These are phyloP conservation scores for Coemansia sp. DNA, from an alignment of 192 early-diverging fungal genomes.

Conservation along the genomic window DNA sequence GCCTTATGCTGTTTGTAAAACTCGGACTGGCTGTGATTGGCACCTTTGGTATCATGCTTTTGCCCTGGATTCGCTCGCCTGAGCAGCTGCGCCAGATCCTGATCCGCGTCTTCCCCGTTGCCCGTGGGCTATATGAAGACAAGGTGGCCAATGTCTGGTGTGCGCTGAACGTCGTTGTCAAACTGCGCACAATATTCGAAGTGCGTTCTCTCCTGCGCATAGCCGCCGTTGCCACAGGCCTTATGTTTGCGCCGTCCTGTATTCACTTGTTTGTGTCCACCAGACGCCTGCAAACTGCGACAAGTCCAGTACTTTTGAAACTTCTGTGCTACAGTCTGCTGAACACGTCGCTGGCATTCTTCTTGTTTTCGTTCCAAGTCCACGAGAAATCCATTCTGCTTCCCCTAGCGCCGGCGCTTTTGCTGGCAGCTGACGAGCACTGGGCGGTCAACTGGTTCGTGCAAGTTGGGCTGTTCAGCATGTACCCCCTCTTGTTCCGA, in stretches of 20 bases:
- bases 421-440: slow-evolving; percentile 73
- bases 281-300: slow-evolving; percentile 8
- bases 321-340: slow-evolving; percentile 70
- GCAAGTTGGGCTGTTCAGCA: slow-evolving; percentile 83
- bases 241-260: slow-evolving; percentile 72
- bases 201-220: slow-evolving; percentile 63
- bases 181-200: slow-evolving; percentile 70
- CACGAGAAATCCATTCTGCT: slow-evolving; percentile 97
- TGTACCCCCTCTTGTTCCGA: slow-evolving; percentile 82
- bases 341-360: slow-evolving; percentile 85
- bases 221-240: slow-evolving; percentile 66
- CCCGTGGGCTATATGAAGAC: slow-evolving; percentile 95
- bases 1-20: slow-evolving; percentile 57
- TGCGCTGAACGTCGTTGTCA: slow-evolving; percentile 80
- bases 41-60: slow-evolving; percentile 68
- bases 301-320: neutral
- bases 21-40: slow-evolving; percentile 71
- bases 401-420: slow-evolving; percentile 72
- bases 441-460: slow-evolving; percentile 65
- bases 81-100: slow-evolving; percentile 74
- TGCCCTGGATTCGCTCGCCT: slow-evolving; percentile 66
- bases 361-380: slow-evolving; percentile 95
- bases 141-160: slow-evolving; percentile 99
- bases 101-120: slow-evolving; percentile 85
- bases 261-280: slow-evolving; percentile 65